Conservation (phyloP, 208 protist genomes). For the Crithidia bombi region DNA sequence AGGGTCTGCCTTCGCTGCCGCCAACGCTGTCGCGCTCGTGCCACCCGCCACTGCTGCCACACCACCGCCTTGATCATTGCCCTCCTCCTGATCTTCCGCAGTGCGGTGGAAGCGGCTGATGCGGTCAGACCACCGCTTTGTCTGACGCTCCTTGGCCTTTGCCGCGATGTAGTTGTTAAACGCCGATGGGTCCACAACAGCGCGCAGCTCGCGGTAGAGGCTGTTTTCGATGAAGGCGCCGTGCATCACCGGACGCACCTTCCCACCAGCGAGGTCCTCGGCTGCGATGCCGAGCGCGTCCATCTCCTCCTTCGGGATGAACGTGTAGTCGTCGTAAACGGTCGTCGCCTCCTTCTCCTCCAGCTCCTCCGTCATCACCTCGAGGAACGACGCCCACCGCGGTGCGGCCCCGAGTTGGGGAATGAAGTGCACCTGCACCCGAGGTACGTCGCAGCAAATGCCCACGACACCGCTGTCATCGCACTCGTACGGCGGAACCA, state of each 20-base stretch:
- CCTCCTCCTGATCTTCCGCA: constrained; percentile 22
- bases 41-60: neutral
- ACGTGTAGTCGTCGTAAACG: constrained; percentile 98
- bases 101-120: constrained; percentile 85
- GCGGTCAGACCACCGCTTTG: constrained; percentile 75
- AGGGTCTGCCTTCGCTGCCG: constrained; percentile 62
- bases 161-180: constrained; percentile 87
- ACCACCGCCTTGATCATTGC: constrained; percentile 4
- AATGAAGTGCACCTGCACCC: constrained; percentile 96
- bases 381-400: constrained; percentile 97
- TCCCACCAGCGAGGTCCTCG: constrained; percentile 92
- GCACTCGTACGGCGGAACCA: constrained; percentile 78
- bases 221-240: constrained; percentile 97
- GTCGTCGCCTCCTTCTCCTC: constrained; percentile 83
- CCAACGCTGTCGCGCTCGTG: constrained; percentile 33
- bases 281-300: constrained; percentile 76
- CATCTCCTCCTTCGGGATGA: constrained; percentile 96
- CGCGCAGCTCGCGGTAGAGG: constrained; percentile 85
- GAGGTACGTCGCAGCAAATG: constrained; percentile 90
- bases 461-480: constrained; percentile 90
- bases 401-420: constrained; percentile 96
- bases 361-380: constrained; percentile 95
- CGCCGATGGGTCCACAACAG: constrained; percentile 88
- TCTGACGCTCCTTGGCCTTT: constrained; percentile 57
- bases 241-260: constrained; percentile 97